Base-by-base conservation (phyloP, 2,329 filamentous ascomycete genomes). In the Penicillium sumatraense region DNA sequence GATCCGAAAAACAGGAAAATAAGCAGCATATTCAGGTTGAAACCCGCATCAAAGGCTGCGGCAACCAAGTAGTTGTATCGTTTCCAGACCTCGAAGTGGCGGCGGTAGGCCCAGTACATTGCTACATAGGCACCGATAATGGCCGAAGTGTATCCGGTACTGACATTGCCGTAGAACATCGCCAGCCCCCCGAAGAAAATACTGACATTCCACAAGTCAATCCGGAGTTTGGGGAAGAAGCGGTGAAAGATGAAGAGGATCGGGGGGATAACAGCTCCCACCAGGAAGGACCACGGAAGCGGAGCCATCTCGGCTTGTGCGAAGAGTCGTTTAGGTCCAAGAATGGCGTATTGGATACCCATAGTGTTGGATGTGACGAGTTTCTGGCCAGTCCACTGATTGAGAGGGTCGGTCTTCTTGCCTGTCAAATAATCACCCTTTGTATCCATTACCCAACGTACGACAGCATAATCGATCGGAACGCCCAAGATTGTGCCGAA, bases 31-130 rank as follows among this genome's bases (percentile, higher is more conserved):
- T 85, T 85, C 18, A 86, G 72, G 65, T 87, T 87, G 65, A 85
- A 87, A 0, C 83, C 84, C 0, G 84, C 83, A 67, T 87, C 84
- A 61, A 86, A 83, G 1, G 84, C 84, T 1, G 84, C 84, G 0
- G 83, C 84, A 14, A 86, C 67, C 29, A 87, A 79, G 60, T 86
- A 87, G 59, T 86, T 86, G 68, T 86, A 87, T 14, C 80, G 71
- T 45, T 82, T 80, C 83, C 84, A 87, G 7, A 85, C 70, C 51
- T 82, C 75, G 53, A 85, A 85, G 13, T 81, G 75, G 27, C 81
- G 77, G 0, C 83, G 72, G 57, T 83, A 86, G 4, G 80, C 79
- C 77, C 80, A 84, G 66, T 77, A 85, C 81, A 86, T 86, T 54
- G 84, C 81, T 31, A 86, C 75, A 56, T 82, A 85, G 0, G 83